Conservation (phyloP, 257 asterid genomes). For the Nicotiana tomentosiformis region DNA sequence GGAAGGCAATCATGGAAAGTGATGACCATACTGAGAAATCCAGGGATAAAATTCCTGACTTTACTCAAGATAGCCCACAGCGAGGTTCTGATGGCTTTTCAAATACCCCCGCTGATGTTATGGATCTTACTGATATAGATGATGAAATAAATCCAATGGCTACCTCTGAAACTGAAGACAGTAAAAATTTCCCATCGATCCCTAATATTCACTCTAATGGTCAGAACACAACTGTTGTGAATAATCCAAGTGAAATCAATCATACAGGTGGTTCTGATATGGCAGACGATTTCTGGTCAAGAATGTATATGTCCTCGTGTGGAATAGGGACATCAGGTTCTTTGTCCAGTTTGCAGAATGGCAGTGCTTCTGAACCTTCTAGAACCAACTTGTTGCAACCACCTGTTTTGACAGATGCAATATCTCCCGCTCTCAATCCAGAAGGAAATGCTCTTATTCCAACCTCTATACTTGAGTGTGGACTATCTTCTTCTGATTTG, state of each 20-base stretch:
- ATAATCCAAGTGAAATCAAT: constrained; percentile 17
- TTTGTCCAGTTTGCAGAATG: constrained; percentile 17
- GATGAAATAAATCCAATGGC: constrained; percentile 26
- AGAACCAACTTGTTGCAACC: constrained; percentile 10
- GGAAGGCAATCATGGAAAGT: constrained; percentile 49
- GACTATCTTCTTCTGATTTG: constrained; percentile 25
- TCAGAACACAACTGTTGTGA: constrained; percentile 14
- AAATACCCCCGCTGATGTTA: constrained; percentile 21
- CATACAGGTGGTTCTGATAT: constrained; percentile 21
- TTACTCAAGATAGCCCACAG: constrained; percentile 22
- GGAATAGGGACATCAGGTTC: no score
- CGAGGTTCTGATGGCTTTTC: constrained; percentile 23
- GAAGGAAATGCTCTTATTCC: constrained; percentile 32
- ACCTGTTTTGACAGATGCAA: constrained; percentile 22
- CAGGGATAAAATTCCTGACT: constrained; percentile 25
- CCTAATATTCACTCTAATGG: background rate
- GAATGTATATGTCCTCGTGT: constrained; percentile 18
- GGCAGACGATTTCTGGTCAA: constrained; percentile 49
- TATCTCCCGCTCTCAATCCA: constrained; percentile 13
- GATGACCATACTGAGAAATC: constrained; percentile 36
- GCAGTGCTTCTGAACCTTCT: constrained; percentile 21
- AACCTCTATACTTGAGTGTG: constrained; percentile 24
- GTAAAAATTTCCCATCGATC: constrained; percentile 22
- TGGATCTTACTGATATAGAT: constrained; percentile 63
- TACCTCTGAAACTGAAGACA: constrained; percentile 33